Evolutionary conservation across 371 early-diverging fungal species (phyloP).

Genomic region (Syncephalastrum sp.): DNA sequence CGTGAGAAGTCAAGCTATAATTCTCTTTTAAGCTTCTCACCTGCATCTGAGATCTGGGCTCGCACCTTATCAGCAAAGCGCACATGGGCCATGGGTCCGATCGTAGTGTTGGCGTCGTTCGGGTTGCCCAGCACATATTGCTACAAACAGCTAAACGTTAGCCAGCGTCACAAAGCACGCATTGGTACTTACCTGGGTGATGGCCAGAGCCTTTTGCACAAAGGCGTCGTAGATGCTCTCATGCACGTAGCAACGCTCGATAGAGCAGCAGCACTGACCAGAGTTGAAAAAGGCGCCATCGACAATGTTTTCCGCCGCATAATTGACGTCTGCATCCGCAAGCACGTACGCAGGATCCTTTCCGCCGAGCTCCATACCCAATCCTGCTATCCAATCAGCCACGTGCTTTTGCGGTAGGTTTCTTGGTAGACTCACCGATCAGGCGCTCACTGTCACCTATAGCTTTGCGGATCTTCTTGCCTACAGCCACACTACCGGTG

Average conservation of each 20-base stretch:
- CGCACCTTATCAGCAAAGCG: slow-evolving; percentile 71
- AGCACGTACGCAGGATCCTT: slow-evolving; percentile 88
- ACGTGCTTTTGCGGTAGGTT: neutral
- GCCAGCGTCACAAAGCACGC: neutral
- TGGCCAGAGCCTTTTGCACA: slow-evolving; percentile 62
- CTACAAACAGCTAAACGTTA: slow-evolving; percentile 12
- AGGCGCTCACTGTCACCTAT: slow-evolving; percentile 57
- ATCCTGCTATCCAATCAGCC: slow-evolving; percentile 29
- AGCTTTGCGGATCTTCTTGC: slow-evolving; percentile 64
- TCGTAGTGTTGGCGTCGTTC: slow-evolving; percentile 58
- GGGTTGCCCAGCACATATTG: slow-evolving; percentile 68
- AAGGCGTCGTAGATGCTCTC: slow-evolving; percentile 72
- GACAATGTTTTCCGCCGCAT: slow-evolving; percentile 73
- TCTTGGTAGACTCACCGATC: slow-evolving; percentile 47
- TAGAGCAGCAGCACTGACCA: slow-evolving; percentile 84
- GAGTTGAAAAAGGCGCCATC: slow-evolving; percentile 87
- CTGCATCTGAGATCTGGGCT: slow-evolving; percentile 69
- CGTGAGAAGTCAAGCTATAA: neutral
- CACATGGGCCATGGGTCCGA: slow-evolving; percentile 80
- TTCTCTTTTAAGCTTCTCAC: slow-evolving; percentile 21
- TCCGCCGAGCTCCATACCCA: slow-evolving; percentile 84
- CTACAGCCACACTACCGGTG: slow-evolving; percentile 82
- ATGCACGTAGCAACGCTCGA: slow-evolving; percentile 87
- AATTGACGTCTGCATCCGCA: slow-evolving; percentile 69
- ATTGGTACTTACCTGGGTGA: slow-evolving; percentile 49